Evolutionary conservation across 202 grass and related monocot genomes (phyloP).

Genomic region (Panicum virgatum): DNA sequence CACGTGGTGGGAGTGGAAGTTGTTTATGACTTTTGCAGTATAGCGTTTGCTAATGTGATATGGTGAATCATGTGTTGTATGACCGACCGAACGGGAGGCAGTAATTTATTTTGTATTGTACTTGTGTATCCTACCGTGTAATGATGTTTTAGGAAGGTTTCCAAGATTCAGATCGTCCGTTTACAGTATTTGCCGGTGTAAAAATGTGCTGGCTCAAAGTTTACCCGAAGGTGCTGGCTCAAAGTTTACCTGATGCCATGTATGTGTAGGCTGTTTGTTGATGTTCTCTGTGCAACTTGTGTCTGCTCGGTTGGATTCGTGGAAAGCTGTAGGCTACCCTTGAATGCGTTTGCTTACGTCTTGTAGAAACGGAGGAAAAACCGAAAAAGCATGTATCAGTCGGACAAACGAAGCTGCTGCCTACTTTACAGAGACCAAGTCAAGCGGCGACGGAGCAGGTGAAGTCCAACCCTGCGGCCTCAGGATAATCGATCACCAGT

Average conservation of each 20-base stretch:
- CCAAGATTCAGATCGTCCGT: not conserved
- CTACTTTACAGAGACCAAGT: not conserved
- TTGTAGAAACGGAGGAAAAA: not conserved
- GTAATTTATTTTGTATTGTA: slow-evolving; percentile 36
- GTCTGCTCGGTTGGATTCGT: not conserved
- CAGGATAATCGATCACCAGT: not conserved
- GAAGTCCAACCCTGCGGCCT: slow-evolving; percentile 11
- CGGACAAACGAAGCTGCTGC: not conserved
- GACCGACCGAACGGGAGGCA: slow-evolving; percentile 8
- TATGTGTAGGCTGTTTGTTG: not conserved
- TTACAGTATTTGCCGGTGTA: not conserved
- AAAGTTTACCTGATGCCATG: not conserved
- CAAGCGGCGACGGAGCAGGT: not conserved
- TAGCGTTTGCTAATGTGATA: slow-evolving; percentile 39
- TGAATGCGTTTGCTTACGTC: not conserved
- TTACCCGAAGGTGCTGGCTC: not conserved
- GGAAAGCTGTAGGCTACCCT: too few relatives aligned
- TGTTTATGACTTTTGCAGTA: slow-evolving; percentile 30
- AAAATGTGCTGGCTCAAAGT: not conserved
- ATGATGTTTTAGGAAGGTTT: slow-evolving; percentile 26
- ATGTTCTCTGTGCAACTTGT: not conserved
- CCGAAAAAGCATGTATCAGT: too few relatives aligned
- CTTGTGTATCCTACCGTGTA: slow-evolving; percentile 19
- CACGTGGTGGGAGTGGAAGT: slow-evolving; percentile 1
- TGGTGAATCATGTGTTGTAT: slow-evolving; percentile 35